These are phyloP conservation scores for Astrephomene gubernaculifera DNA, from an alignment of 139 green algal species.

Conservation along the genomic window DNA sequence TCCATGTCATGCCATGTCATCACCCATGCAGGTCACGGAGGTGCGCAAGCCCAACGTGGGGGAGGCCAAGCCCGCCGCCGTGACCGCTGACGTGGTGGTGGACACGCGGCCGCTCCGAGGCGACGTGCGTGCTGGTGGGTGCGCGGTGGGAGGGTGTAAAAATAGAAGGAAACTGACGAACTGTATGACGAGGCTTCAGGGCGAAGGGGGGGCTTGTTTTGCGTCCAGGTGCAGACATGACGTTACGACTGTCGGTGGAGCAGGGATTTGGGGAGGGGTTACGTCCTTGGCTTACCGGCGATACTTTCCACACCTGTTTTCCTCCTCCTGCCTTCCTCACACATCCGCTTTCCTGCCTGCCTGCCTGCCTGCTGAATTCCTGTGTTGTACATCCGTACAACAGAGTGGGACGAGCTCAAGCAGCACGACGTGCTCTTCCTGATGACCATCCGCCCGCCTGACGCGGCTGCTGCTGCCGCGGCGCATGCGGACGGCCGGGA, in stretches of 20 bases:
- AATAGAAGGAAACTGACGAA: no score
- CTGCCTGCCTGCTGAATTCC: no score
- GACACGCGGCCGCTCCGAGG: slow-evolving; percentile 70
- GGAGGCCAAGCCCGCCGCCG: slow-evolving; percentile 85
- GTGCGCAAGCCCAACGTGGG: slow-evolving; percentile 89
- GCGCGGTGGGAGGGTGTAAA: neutral
- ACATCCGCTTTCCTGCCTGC: no score
- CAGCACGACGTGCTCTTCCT: slow-evolving; percentile 98
- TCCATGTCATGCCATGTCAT: neutral
- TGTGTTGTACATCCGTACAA: no score
- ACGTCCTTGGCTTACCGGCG: no score
- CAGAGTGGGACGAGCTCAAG: slow-evolving; percentile 93
- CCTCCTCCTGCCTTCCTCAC: no score
- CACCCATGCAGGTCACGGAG: slow-evolving; percentile 52
- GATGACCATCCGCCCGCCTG: slow-evolving; percentile 72
- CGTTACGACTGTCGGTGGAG: no score
- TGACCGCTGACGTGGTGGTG: slow-evolving; percentile 85
- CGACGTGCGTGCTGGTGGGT: slow-evolving; percentile 63
- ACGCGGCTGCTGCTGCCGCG: slow-evolving; percentile 27
- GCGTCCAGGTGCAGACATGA: no score
- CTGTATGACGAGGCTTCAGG: no score
- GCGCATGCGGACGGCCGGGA: slow-evolving; percentile 40
- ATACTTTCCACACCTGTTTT: no score
- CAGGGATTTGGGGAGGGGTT: no score
- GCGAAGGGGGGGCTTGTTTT: no score